These are phyloP conservation scores for Colletotrichum tanaceti DNA, from an alignment of 2,329 filamentous ascomycete genomes.

Conservation along the genomic window DNA sequence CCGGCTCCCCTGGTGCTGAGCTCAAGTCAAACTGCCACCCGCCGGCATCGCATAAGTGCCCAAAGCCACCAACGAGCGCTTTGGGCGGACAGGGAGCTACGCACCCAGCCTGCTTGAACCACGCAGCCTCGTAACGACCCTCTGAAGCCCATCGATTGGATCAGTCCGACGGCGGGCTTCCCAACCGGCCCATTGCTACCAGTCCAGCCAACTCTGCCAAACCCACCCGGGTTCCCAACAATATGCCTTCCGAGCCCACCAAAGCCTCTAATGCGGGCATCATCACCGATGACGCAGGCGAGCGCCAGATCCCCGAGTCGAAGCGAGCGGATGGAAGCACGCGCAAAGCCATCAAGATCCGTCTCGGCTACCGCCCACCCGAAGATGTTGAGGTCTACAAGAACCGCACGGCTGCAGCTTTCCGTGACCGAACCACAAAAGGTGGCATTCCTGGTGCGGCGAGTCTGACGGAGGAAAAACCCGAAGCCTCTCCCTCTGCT, in stretches of 20 bases:
- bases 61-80: slow-evolving; percentile 14
- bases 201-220: neutral
- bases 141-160: slow-evolving; percentile 13
- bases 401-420: slow-evolving; percentile 87
- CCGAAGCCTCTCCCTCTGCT: slow-evolving; percentile 58
- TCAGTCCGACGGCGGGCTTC: neutral
- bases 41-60: slow-evolving; percentile 11
- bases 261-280: slow-evolving; percentile 75
- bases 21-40: slow-evolving; percentile 22
- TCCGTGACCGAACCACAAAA: slow-evolving; percentile 78
- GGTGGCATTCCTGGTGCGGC: slow-evolving; percentile 78
- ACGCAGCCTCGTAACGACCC: slow-evolving; percentile 6
- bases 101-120: slow-evolving; percentile 13
- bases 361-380: slow-evolving; percentile 91
- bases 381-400: slow-evolving; percentile 98
- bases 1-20: neutral
- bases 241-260: slow-evolving; percentile 51
- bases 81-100: slow-evolving; percentile 14
- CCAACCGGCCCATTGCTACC: slow-evolving; percentile 1
- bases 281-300: slow-evolving; percentile 79
- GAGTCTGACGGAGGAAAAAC: slow-evolving; percentile 62
- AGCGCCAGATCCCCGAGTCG: slow-evolving; percentile 90
- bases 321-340: slow-evolving; percentile 87
- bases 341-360: slow-evolving; percentile 93
- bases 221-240: slow-evolving; percentile 22